Base-by-base conservation (phyloP, 148 eudicot species). In the Rhododendron simsii region DNA sequence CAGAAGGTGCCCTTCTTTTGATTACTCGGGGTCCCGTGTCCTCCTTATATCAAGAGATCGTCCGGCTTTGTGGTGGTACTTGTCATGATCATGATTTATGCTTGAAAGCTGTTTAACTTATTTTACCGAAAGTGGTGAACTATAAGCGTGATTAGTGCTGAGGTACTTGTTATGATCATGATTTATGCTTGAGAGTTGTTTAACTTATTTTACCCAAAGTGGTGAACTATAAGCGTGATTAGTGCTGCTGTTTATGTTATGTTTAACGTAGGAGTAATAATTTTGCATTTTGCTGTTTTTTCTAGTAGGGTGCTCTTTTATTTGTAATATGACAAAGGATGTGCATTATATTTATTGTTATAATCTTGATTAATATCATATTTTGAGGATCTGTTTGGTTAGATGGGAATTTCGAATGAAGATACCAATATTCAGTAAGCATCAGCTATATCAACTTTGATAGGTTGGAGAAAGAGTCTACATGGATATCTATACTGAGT, bases 41-140 rank as follows among this genome's bases (percentile, higher is more conserved):
- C 92, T 96, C 78, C 92, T 95, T 28, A 92, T 95, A 26, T 95
- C 99, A 26, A 93, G 95, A 90, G 99, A 96, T 88, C 98, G 99
- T 20, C 98, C 98, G 5, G 98, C 99, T 61, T 84, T 89, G 86
- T 94, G 96, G 94, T 94, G 92, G 90, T 39, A 39, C 41, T 39
- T 39, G 41, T 39, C 41, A 39, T 39, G 39, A 37, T 37, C 39
- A 37, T 37, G 39, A 37, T 37, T 37, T 37, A 37, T 37, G 39
- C 39, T 37, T 37, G 39, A 37, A 37, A 37, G 4, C 39, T 37
- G 39, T 37, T 37, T 37, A 37, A 37, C 39, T 37, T 37, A 37
- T 37, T 37, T 37, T 37, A 2, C 39, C 39, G 4, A 37, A 37
- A 37, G 39, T 37, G 39, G 39, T 37, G 39, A 37, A 37, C 39